Evolutionary conservation across 2,329 filamentous ascomycete species (phyloP), one percentile per base, ranked within the genome.

Genomic region (Pseudocercospora crystallina): DNA sequence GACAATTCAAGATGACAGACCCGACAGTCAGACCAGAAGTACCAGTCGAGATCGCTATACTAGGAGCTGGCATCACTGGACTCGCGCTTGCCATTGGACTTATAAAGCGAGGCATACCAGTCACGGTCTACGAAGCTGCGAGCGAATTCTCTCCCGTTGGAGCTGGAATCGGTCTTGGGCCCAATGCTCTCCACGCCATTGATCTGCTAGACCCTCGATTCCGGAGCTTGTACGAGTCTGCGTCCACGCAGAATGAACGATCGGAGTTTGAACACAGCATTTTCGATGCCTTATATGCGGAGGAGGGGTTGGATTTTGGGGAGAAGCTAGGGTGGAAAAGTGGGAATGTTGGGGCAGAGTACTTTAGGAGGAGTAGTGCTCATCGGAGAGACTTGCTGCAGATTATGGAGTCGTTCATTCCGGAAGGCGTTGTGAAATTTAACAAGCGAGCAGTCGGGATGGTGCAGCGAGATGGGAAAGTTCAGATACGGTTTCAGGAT

Each of bases 11-110:
- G 4, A 26, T 26, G 20, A 7, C 3, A 7, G 7, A 7, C 4
- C 7, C 20, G 20, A 7, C 3, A 4, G 20, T 7, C 20, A 26
- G 4, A 26, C 20, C 20, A 7, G 4, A 7, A 7, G 4, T 26
- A 4, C 20, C 20, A 7, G 4, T 26, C 20, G 20, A 26, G 20
- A 26, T 26, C 20, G 20, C 20, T 4, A 26, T 26, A 26, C 20
- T 26, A 12, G 81, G 81, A 45, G 80, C 80, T 15, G 81, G 81
- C 31, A 81, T 84, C 49, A 77, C 76, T 31, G 81, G 81, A 13
- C 70, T 83, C 8, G 69, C 69, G 11, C 74, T 82, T 8, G 77
- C 78, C 12, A 73, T 79, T 34, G 77, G 74, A 5, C 74, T 83
- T 20, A 64, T 74, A 13, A 68, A 74, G 48, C 71, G 74, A 50